phyloP scores from a whole-genome alignment of 208 protist genomes.

The Trypanosoma cruzi region DNA sequence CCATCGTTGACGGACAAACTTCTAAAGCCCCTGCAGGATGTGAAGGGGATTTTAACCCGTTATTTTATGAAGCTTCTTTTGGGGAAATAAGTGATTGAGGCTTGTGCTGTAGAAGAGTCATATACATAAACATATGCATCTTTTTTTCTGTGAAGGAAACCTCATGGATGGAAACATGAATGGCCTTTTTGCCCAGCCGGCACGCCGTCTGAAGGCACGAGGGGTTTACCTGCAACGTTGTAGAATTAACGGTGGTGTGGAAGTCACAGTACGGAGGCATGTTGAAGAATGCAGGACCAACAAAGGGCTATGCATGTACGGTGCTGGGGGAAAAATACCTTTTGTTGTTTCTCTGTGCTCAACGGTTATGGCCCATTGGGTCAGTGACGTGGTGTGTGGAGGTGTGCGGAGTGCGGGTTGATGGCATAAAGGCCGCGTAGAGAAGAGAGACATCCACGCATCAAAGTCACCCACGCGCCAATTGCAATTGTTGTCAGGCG shows the following conservation, averaged over 20 bases:
- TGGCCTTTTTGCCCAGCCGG: not conserved
- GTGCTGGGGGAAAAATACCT: conserved; percentile 62
- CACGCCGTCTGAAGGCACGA: not conserved
- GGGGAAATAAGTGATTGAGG: no score
- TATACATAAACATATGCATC: not conserved
- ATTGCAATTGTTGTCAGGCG: conserved; percentile 46
- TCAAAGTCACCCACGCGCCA: conserved; percentile 47
- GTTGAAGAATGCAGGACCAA: conserved; percentile 58
- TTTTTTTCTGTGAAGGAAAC: no score
- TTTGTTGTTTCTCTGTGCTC: conserved; percentile 51
- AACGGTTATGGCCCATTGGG: conserved; percentile 80
- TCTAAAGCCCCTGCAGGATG: no score
- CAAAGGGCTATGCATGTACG: conserved; percentile 62
- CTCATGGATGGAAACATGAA: not conserved
- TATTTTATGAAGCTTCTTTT: no score
- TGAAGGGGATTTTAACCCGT: no score
- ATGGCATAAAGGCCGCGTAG: no score
- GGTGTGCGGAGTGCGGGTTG: no score
- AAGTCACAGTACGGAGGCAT: conserved; percentile 20
- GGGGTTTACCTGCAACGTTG: not conserved
- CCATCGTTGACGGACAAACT: no score
- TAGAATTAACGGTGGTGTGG: not conserved
- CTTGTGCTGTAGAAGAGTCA: not conserved
- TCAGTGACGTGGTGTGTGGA: conserved; percentile 65
- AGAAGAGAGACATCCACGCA: conserved; percentile 61